Conservation (phyloP, 2,329 filamentous ascomycete genomes). For the Annulohypoxylon truncatum region DNA sequence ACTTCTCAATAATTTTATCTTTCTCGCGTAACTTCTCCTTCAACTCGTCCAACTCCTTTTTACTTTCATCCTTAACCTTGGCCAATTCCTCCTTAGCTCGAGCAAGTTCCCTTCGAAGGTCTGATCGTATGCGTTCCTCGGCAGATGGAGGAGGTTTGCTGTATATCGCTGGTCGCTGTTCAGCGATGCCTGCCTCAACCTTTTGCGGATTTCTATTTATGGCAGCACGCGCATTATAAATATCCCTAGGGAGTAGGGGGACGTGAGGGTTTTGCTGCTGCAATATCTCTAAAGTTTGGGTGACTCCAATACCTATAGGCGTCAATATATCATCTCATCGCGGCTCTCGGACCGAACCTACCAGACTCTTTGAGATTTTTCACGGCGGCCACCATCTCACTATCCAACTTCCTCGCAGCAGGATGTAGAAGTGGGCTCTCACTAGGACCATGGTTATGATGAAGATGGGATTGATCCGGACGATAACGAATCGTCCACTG, state of each 20-base stretch:
- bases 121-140: conserved; percentile 72
- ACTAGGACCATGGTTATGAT: conserved; percentile 74
- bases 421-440: conserved; percentile 75
- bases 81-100: conserved; percentile 68
- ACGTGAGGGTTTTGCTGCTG: conserved; percentile 73
- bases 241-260: conserved; percentile 71
- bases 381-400: conserved; percentile 74
- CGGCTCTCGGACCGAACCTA: conserved; percentile 54
- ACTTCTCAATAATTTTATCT: conserved; percentile 70
- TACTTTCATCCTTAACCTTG: conserved; percentile 65
- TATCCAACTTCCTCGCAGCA: conserved; percentile 73
- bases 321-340: conserved; percentile 48
- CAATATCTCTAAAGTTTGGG: conserved; percentile 73
- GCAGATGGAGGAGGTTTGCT: conserved; percentile 73
- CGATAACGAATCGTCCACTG: conserved; percentile 75
- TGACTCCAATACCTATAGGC: conserved; percentile 69
- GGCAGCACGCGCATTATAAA: conserved; percentile 74
- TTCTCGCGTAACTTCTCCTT: conserved; percentile 72
- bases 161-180: conserved; percentile 72
- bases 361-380: conserved; percentile 74
- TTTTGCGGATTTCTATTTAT: conserved; percentile 74
- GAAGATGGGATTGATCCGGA: conserved; percentile 67
- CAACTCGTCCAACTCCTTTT: conserved; percentile 68
- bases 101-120: conserved; percentile 69
- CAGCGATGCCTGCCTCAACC: conserved; percentile 68